phyloP scores from a whole-genome alignment of 2,329 filamentous ascomycete species.

The Atkinsonella texensis region DNA sequence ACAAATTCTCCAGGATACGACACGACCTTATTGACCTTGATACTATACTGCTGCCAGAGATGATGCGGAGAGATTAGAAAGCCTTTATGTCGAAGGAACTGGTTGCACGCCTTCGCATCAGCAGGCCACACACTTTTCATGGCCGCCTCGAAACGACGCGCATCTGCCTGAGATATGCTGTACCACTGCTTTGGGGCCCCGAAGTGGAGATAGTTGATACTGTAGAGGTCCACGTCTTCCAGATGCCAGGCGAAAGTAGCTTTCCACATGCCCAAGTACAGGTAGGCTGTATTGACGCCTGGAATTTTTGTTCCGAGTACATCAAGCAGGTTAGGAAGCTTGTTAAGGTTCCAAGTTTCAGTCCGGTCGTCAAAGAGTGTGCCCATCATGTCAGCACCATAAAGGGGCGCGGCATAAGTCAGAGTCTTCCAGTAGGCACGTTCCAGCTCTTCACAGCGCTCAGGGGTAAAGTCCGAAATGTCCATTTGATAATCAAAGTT shows the following conservation, averaged over 20 bases:
- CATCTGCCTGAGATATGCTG: conserved; percentile 93
- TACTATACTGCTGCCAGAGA: conserved; percentile 77
- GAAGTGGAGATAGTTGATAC: conserved; percentile 99
- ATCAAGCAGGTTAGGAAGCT: conserved; percentile 85
- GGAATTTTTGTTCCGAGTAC: conserved; percentile 91
- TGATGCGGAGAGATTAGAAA: conserved; percentile 90
- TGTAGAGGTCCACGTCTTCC: conserved; percentile 97
- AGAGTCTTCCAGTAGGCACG: conserved; percentile 95
- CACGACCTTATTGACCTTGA: conserved; percentile 91
- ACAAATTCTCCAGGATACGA: conserved; percentile 97
- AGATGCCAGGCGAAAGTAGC: conserved; percentile 98
- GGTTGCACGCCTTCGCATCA: conserved; percentile 89
- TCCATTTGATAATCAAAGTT: conserved; percentile 86
- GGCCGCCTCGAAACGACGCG: conserved; percentile 79
- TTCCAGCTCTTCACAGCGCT: conserved; percentile 90
- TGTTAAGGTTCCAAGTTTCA: conserved; percentile 85
- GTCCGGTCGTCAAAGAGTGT: conserved; percentile 84
- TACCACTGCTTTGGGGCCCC: conserved; percentile 99
- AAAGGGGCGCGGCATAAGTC: conserved; percentile 88
- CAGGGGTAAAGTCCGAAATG: conserved; percentile 75
- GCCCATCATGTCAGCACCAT: conserved; percentile 92
- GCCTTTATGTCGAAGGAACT: conserved; percentile 94
- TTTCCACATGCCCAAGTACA: conserved; percentile 99
- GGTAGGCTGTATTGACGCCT: conserved; percentile 93
- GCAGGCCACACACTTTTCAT: conserved; percentile 95